Evolutionary conservation across 331 rosid species (phyloP), one percentile per base, ranked within the genome.

Genomic region (Arachis monticola): DNA sequence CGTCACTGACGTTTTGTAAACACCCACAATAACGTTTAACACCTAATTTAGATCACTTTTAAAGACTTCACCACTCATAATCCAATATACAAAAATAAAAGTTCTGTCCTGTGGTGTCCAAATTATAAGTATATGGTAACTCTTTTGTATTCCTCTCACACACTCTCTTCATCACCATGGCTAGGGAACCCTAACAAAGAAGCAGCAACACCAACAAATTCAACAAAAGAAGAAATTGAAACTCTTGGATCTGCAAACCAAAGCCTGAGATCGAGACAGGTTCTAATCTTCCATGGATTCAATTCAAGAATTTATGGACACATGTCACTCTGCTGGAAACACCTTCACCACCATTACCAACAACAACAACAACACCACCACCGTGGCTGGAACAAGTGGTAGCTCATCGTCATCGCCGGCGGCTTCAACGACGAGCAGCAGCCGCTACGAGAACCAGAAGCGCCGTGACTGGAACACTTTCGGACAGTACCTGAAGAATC

Each of bases 381-480:
- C 48, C 77, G 40, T 78, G 10, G 69, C 81, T 8, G 73, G 79
- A 1, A 69, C 59, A 53, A 53, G 59, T 53, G 59, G 3, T 53
- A 75, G 82, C 50, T 86, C 93, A 1, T 83, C 95, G 9, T 81
- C 90, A 0, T 59, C 40, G 3, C 4, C 40, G 27, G 27, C 96
- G 5, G 72, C 82, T 6, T 77, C 82, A 12, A 31, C 76, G 1
- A 14, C 64, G 31, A n/a, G 82, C 60, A 83, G 86, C 69, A 91
- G 95, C 85, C 97, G 99, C 8, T 95, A 95, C 53, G 99, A 95
- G 86, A 95, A 95, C 71, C 99, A 95, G 83, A 95, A 95, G 69
- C 96, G 99, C 42, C 85, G 99, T 10, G 99, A 95, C 84, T 95
- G 97, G 99, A 92, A 95, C 84, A 90, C 99, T 65, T 95, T 95